Percentiles rank a stretch among this genome's conserved stretches.
Conservation (phyloP, 2,329 filamentous ascomycete genomes). For the Nemania sp. region DNA sequence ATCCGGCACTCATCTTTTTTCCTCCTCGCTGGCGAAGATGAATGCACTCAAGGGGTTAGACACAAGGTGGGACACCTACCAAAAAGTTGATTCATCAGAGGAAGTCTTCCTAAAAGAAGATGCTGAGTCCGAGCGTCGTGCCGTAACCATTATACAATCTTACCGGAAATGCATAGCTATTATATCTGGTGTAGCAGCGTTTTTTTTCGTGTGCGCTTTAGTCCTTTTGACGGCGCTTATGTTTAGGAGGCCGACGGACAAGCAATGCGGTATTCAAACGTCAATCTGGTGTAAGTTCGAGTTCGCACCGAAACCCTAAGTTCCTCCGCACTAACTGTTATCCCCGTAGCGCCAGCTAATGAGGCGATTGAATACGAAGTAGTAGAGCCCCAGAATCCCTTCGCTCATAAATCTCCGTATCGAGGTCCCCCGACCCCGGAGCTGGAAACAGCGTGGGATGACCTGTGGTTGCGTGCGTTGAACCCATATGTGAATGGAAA, state of each 20-base stretch:
- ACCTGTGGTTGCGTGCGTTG: conserved; percentile 26
- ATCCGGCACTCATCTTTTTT: neutral
- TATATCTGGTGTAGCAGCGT: neutral
- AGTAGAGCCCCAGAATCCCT: conserved; percentile 26
- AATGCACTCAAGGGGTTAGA: conserved; percentile 18
- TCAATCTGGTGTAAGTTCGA: conserved; percentile 34
- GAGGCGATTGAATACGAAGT: conserved; percentile 32
- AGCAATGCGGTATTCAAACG: conserved; percentile 26
- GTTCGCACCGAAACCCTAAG: neutral
- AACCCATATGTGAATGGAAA: neutral
- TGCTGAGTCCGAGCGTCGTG: neutral
- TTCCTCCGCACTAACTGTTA: neutral
- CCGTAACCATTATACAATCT: neutral
- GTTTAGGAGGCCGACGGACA: conserved; percentile 12
- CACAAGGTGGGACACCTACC: conserved; percentile 21
- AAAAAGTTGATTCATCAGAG: conserved; percentile 25
- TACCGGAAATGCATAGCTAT: conserved; percentile 23
- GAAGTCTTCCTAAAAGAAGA: conserved; percentile 7
- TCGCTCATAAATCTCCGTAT: conserved; percentile 30
- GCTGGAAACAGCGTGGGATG: conserved; percentile 29
- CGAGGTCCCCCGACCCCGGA: conserved; percentile 32
- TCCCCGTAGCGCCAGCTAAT: conserved; percentile 25
- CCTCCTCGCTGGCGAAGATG: conserved; percentile 9
- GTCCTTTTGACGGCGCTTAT: conserved; percentile 12
- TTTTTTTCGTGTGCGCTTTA: conserved; percentile 9